Evolutionary conservation across 2,329 filamentous ascomycete species (phyloP).

Genomic region (Colletotrichum lini): DNA sequence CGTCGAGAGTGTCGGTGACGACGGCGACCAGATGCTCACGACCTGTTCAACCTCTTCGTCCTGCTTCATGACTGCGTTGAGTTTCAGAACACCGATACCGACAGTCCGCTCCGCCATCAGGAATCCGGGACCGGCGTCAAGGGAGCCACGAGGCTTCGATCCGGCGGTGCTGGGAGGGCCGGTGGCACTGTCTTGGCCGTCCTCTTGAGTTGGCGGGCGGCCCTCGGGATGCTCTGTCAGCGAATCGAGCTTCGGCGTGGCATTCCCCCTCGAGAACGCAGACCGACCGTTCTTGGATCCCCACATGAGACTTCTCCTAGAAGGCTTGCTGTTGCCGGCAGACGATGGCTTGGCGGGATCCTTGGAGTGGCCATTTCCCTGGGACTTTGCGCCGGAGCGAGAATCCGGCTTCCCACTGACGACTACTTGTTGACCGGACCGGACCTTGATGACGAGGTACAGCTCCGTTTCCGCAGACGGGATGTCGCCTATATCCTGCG

Average conservation of each 20-base stretch:
- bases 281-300: slow-evolving; percentile 67
- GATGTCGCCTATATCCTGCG: slow-evolving; percentile 77
- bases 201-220: slow-evolving; percentile 57
- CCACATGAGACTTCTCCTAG: slow-evolving; percentile 74
- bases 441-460: slow-evolving; percentile 87
- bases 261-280: slow-evolving; percentile 67
- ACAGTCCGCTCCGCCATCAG: slow-evolving; percentile 77
- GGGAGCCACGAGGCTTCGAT: slow-evolving; percentile 56
- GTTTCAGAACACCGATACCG: slow-evolving; percentile 82
- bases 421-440: slow-evolving; percentile 69
- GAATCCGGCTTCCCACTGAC: slow-evolving; percentile 62
- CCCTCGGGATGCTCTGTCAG: slow-evolving; percentile 62
- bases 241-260: slow-evolving; percentile 66
- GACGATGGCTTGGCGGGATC: slow-evolving; percentile 59
- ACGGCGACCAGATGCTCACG: slow-evolving; percentile 82
- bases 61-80: slow-evolving; percentile 82
- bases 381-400: slow-evolving; percentile 63
- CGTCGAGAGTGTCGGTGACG: slow-evolving; percentile 64
- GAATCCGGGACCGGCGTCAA: slow-evolving; percentile 50
- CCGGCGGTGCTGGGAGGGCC: slow-evolving; percentile 69
- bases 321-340: slow-evolving; percentile 60
- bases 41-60: slow-evolving; percentile 81
- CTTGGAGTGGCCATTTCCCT: slow-evolving; percentile 55
- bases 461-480: slow-evolving; percentile 78
- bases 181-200: slow-evolving; percentile 57